Percentiles rank a stretch among this genome's conserved stretches.
Conservation (phyloP, 75 land plant species). For the Pinus tabuliformis region DNA sequence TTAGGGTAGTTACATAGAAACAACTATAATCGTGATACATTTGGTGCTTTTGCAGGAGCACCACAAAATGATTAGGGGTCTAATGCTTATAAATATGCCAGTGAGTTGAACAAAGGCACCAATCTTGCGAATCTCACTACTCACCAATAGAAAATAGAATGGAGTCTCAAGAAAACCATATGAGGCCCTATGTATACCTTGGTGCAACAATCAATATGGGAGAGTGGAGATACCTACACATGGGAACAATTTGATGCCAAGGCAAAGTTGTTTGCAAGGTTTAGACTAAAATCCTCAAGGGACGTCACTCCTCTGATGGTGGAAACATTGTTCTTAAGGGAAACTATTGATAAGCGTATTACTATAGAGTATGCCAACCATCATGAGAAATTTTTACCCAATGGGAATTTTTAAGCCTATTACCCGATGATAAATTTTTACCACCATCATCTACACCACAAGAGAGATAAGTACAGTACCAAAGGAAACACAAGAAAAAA, state of each 20-base stretch:
- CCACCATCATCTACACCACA: no score
- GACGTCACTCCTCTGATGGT: constrained; percentile 45
- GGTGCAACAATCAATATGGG: no score
- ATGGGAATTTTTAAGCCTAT: no score
- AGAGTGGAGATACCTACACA: constrained; percentile 82
- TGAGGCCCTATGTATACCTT: constrained; percentile 14
- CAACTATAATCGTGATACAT: not conserved
- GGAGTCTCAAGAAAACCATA: constrained; percentile 48
- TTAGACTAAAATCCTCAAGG: constrained; percentile 36
- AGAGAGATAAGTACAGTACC: no score
- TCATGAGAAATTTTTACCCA: constrained; percentile 1
- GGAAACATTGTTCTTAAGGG: constrained; percentile 86
- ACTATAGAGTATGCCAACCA: constrained; percentile 95
- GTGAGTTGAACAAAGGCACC: not conserved
- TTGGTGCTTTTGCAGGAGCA: not conserved
- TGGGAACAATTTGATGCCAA: constrained; percentile 84
- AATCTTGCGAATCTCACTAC: constrained; percentile 66
- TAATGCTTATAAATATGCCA: not conserved
- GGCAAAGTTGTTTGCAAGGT: constrained; percentile 63
- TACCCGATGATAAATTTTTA: no score
- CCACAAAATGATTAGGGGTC: not conserved
- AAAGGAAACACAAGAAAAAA: no score
- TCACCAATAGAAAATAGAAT: constrained; percentile 91
- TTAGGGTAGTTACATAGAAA: constrained; percentile 12
- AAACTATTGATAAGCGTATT: constrained; percentile 70